Percentiles rank a stretch among this genome's conserved stretches.
These are phyloP conservation scores for Datura wrightii DNA, from an alignment of 257 asterid species.

Conservation along the genomic window DNA sequence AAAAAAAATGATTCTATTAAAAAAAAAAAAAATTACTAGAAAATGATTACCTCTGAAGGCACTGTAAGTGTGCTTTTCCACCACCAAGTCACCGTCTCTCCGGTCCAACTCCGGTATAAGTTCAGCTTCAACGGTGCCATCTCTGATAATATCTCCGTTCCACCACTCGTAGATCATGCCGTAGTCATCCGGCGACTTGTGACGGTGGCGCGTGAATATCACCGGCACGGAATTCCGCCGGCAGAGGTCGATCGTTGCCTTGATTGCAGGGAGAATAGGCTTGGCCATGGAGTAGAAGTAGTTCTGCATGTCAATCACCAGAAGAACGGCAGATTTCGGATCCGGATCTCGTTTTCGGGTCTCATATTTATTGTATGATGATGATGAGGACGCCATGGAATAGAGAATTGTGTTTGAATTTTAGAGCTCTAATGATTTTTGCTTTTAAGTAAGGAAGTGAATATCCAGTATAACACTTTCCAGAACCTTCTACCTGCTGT, in stretches of 20 bases:
- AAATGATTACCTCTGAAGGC: slow-evolving; percentile 56
- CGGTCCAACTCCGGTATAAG: slow-evolving; percentile 55
- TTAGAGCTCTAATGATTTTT: not conserved
- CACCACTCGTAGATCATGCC: slow-evolving; percentile 79
- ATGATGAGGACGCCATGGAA: slow-evolving; percentile 17
- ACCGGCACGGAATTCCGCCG: slow-evolving; percentile 62
- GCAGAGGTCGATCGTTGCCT: slow-evolving; percentile 62
- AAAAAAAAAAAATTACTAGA: not conserved
- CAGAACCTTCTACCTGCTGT: not conserved
- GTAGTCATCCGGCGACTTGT: slow-evolving; percentile 59
- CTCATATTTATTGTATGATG: slow-evolving; percentile 62
- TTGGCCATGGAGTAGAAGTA: slow-evolving; percentile 61
- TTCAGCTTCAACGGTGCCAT: slow-evolving; percentile 64
- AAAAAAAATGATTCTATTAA: not conserved
- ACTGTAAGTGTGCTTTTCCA: slow-evolving; percentile 69
- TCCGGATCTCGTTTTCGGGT: slow-evolving; percentile 56
- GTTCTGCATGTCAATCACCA: slow-evolving; percentile 74
- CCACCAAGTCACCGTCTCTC: slow-evolving; percentile 50
- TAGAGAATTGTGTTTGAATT: not conserved
- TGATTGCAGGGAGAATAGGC: slow-evolving; percentile 57
- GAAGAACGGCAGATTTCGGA: slow-evolving; percentile 52
- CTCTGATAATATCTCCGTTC: slow-evolving; percentile 65
- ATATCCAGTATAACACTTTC: not conserved
- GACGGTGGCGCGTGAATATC: slow-evolving; percentile 82
- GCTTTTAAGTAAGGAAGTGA: not conserved